These are phyloP conservation scores for Epichloe gansuensis DNA, from an alignment of 2,329 filamentous ascomycete species.

Conservation along the genomic window DNA sequence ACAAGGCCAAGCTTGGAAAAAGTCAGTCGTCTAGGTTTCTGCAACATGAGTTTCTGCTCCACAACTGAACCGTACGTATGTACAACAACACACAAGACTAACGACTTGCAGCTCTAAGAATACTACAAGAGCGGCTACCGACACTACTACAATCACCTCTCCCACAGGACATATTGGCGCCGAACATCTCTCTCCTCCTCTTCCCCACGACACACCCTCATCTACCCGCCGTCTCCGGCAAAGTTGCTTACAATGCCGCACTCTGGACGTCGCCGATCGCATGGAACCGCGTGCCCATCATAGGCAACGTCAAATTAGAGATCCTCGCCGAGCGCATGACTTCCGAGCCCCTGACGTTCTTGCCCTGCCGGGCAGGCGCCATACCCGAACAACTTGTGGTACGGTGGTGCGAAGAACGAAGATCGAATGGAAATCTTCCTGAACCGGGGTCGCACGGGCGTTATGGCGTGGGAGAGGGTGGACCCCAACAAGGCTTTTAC, in stretches of 20 bases:
- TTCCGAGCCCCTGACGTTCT: conserved; percentile 38
- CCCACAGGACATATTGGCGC: conserved; percentile 64
- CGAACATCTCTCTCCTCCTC: conserved; percentile 58
- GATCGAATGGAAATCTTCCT: conserved; percentile 9
- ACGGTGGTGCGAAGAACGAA: conserved; percentile 56
- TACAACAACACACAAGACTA: background rate
- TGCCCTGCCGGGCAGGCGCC: conserved; percentile 39
- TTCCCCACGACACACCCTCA: conserved; percentile 72
- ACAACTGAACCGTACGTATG: no score
- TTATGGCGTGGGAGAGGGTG: conserved; percentile 20
- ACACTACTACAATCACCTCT: conserved; percentile 54
- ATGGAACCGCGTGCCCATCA: conserved; percentile 84
- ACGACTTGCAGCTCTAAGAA: conserved; percentile 40
- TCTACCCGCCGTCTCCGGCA: conserved; percentile 83
- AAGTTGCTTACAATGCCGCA: conserved; percentile 82
- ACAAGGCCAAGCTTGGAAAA: conserved; percentile 51
- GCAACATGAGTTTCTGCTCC: no score
- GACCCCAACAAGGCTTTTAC: conserved; percentile 67
- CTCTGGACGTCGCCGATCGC: conserved; percentile 93
- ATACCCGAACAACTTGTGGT: conserved; percentile 75
- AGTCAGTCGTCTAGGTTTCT: conserved; percentile 29
- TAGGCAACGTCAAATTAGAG: conserved; percentile 79
- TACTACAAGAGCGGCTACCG: conserved; percentile 55
- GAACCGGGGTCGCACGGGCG: conserved; percentile 33
- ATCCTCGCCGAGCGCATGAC: conserved; percentile 87